Evolutionary conservation across 2,329 filamentous ascomycete species (phyloP).

Genomic region (Fusarium staphyleae): DNA sequence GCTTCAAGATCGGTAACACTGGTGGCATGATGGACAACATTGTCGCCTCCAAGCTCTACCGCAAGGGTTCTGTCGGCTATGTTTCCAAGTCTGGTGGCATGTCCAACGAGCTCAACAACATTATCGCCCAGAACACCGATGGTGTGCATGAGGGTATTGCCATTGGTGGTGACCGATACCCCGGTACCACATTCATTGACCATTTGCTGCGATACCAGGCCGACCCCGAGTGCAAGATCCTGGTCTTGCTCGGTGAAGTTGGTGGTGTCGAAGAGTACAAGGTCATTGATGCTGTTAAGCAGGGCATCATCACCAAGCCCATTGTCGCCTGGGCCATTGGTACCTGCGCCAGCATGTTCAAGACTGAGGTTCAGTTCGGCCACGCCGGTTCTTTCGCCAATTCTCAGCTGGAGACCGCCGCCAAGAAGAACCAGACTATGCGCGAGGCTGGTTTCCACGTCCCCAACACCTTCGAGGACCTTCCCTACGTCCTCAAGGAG

Average conservation of each 20-base stretch:
- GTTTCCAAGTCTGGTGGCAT: slow-evolving; percentile 99
- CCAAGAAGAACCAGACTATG: slow-evolving; percentile 97
- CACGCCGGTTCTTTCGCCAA: slow-evolving; percentile 99
- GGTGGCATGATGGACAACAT: slow-evolving; percentile 99
- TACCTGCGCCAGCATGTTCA: slow-evolving; percentile 99
- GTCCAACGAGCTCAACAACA: slow-evolving; percentile 99
- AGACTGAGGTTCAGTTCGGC: slow-evolving; percentile 99
- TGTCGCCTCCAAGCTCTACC: slow-evolving; percentile 99
- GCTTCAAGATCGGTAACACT: slow-evolving; percentile 99
- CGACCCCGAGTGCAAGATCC: slow-evolving; percentile 97
- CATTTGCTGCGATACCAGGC: slow-evolving; percentile 96
- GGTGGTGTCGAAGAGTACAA: slow-evolving; percentile 99
- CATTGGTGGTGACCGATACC: slow-evolving; percentile 98
- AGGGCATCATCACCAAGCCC: slow-evolving; percentile 94
- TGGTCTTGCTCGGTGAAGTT: slow-evolving; percentile 94
- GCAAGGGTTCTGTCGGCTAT: slow-evolving; percentile 97
- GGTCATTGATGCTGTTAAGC: slow-evolving; percentile 97
- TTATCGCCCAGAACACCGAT: slow-evolving; percentile 93
- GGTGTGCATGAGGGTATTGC: slow-evolving; percentile 99
- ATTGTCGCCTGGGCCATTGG: slow-evolving; percentile 99
- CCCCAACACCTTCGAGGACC: slow-evolving; percentile 95
- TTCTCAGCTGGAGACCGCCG: slow-evolving; percentile 97
- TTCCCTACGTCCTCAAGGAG: slow-evolving; percentile 76
- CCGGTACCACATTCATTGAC: slow-evolving; percentile 99
- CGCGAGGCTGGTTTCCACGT: slow-evolving; percentile 92